Percentiles rank a stretch among this genome's conserved stretches.
Conservation (phyloP, 805 yeast species). For the Millerago galiae region DNA sequence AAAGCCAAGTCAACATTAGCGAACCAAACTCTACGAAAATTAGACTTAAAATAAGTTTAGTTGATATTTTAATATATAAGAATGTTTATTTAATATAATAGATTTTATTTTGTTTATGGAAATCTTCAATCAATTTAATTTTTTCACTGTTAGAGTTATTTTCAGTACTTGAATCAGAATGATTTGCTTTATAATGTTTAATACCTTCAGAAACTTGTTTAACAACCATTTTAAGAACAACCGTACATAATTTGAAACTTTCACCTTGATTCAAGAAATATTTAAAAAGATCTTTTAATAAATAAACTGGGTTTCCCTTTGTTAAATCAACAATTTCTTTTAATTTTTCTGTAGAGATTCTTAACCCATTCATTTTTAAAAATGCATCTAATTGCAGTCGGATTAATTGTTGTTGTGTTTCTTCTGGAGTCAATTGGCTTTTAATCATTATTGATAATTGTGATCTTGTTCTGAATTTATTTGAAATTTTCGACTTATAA, state of each 20-base stretch:
- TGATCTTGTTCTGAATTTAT: conserved; percentile 30
- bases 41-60: too few species aligned
- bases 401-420: conserved; percentile 29
- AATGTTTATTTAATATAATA: not conserved
- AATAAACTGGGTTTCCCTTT: conserved; percentile 29
- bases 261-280: conserved; percentile 38
- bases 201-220: conserved; percentile 18
- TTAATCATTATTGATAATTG: conserved; percentile 34
- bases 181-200: conserved; percentile 3
- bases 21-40: too few species aligned
- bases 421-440: conserved; percentile 31
- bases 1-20: too few species aligned
- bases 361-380: conserved; percentile 40
- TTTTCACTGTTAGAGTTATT: conserved; percentile 2
- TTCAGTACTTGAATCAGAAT: not conserved
- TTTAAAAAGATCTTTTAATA: conserved; percentile 36
- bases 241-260: conserved; percentile 29
- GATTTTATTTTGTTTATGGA: conserved; percentile 3
- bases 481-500: conserved; percentile 29
- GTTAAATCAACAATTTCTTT: conserved; percentile 32
- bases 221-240: conserved; percentile 30
- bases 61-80: too few species aligned
- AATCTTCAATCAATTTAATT: conserved; percentile 2
- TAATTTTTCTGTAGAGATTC: conserved; percentile 35
- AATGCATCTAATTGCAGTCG: conserved; percentile 37